phyloP scores from a whole-genome alignment of 2,329 filamentous ascomycete species.

The Cytospora schulzeri region DNA sequence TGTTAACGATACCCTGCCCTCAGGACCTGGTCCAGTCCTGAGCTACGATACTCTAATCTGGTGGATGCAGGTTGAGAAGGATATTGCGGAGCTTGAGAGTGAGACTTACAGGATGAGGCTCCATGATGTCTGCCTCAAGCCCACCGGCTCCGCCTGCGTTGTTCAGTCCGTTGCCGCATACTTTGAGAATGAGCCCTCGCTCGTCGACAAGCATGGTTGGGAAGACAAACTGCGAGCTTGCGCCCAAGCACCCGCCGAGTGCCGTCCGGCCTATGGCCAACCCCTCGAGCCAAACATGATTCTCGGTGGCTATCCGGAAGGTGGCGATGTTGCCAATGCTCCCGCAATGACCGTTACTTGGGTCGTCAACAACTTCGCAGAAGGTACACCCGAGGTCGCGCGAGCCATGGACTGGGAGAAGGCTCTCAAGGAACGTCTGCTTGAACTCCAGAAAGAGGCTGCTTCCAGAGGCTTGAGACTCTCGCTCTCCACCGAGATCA shows the following conservation, averaged over 20 bases:
- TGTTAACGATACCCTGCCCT: constrained; percentile 76
- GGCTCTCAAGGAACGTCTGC: constrained; percentile 71
- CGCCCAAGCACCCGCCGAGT: constrained; percentile 77
- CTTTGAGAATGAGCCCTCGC: constrained; percentile 68
- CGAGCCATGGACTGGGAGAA: constrained; percentile 89
- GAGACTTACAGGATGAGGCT: constrained; percentile 68
- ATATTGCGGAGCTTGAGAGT: constrained; percentile 73
- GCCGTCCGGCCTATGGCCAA: constrained; percentile 85
- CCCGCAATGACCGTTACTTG: constrained; percentile 86
- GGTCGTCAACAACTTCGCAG: constrained; percentile 83
- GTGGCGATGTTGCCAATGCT: constrained; percentile 69
- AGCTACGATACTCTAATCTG: constrained; percentile 86
- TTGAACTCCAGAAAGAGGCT: constrained; percentile 81
- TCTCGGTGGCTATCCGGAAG: constrained; percentile 74
- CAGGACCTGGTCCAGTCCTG: constrained; percentile 73
- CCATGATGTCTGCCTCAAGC: constrained; percentile 91
- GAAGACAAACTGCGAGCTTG: constrained; percentile 71
- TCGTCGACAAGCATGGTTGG: constrained; percentile 71
- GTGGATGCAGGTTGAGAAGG: constrained; percentile 91
- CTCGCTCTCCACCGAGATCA: constrained; percentile 95
- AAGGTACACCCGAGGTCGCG: constrained; percentile 69
- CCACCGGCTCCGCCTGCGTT: constrained; percentile 84
- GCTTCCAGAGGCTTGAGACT: constrained; percentile 75
- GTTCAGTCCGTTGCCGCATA: constrained; percentile 92
- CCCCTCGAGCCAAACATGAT: constrained; percentile 85